Evolutionary conservation across 331 rosid genomes (phyloP), one percentile per base, ranked within the genome.

Genomic region (Malus hybrid): DNA sequence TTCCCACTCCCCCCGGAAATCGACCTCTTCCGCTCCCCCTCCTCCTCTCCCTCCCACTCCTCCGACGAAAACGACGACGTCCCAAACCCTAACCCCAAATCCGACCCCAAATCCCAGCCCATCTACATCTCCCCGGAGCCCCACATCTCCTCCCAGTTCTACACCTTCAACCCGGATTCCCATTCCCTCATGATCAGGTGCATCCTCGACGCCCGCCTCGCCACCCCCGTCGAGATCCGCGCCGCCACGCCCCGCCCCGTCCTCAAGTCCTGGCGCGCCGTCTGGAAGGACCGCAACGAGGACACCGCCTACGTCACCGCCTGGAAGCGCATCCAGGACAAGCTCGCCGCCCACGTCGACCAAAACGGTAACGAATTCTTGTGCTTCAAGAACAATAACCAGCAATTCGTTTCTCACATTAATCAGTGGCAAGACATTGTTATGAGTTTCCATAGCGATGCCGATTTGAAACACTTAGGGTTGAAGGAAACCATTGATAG

Each of bases 221-320:
- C 98, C 36, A 76, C 88, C 11, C 89, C 99, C 19, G 32, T 78
- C 6, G 99, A 95, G 89, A 95, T 95, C 93, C 96, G 92, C 48
- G 83, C 71, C 79, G 99, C 98, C 59, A 92, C 98, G 1, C 91
- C 99, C 0, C 80, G 89, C 16, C 36, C 85, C 64, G 98, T 95
- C 16, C 96, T 95, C 76, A 83, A 89, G 72, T 95, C 99, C 0
- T 95, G 99, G 99, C 97, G 98, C 28, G 89, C 88, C 70, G 99
- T 92, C 24, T 95, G 99, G 99, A 95, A 95, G 83, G 99, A 95
- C 80, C 93, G 99, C 8, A 95, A 95, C 82, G 98, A 92, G 79
- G 99, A 95, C 73, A 95, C 98, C 4, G 98, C 99, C 1, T 95
- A 87, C 77, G 82, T 90, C 71, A 95, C 99, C 2, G 99, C 97